Base-by-base conservation (phyloP, 1,139 yeast species). In the Geotrichum phurueaensis region DNA sequence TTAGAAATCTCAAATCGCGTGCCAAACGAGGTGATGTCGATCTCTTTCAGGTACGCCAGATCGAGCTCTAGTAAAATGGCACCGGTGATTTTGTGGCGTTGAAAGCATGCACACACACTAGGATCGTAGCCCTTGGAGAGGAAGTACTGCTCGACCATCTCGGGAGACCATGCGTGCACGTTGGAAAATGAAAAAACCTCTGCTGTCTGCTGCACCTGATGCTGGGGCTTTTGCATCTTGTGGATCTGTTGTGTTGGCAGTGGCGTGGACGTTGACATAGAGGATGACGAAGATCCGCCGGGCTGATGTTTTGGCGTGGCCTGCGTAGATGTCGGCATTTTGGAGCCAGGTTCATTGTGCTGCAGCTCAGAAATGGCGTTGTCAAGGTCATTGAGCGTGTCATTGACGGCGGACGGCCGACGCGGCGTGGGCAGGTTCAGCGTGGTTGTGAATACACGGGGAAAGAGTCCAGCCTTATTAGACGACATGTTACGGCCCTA, bases 21-120 rank as follows among this genome's bases (percentile, higher is more conserved):
- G 23, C 99, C 99, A 76, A 94, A 94, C 2, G 96, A 89, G 60
- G 85, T 81, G 59, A 94, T 94, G 65, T 92, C 99, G 62, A 94
- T 78, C 73, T 94, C 99, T 71, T 94, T 94, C 69, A 94, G 80
- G 69, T 89, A 89, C 1, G 90, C 82, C 66, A 92, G 79, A 69
- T 92, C 97, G 66, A 95, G 79, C 72, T 91, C 96, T 60, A 94
- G 79, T 57, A 94, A 76, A 57, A 94, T 92, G 3, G 83, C 78
- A 20, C 99, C 99, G 0, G 94, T 86, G 63, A 94, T 90, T 68
- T 91, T 89, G 75, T 94, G 99, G 66, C 85, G 82, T 7, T 87
- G 83, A 73, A 95, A 95, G 69, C 89, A 85, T 1, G 87, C 85
- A 0, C 96, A 86, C 18, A 88, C 83, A 29, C 79, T 83, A 57